A percentile compares a stretch with the other conserved stretches of the same genome.
Evolutionary conservation across 2,329 filamentous ascomycete species (phyloP).

Genomic region (Drechslera avenae): DNA sequence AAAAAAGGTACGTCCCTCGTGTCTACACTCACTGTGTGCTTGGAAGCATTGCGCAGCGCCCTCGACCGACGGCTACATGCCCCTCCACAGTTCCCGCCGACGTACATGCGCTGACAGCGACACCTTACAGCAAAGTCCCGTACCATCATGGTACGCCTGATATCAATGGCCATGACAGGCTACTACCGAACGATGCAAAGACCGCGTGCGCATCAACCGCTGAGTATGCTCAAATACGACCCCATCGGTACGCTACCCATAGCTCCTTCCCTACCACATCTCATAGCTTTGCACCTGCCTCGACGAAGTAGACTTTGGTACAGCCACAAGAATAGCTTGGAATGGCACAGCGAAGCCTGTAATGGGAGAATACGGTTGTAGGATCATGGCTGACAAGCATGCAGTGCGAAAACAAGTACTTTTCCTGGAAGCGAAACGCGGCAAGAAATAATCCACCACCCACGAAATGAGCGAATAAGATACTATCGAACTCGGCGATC

Average conservation of each 20-base stretch:
- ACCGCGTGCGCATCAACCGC: slow-evolving; percentile 77
- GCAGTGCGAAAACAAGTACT: slow-evolving; percentile 92
- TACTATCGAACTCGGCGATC: neutral
- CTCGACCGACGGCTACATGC: neutral
- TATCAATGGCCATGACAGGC: slow-evolving; percentile 98
- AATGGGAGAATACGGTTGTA: neutral
- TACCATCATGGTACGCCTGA: slow-evolving; percentile 87
- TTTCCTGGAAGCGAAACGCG: slow-evolving; percentile 91
- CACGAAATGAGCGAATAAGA: slow-evolving; percentile 3
- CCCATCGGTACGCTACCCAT: slow-evolving; percentile 73
- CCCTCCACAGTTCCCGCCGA: neutral
- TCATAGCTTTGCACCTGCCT: neutral
- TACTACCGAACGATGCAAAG: slow-evolving; percentile 93
- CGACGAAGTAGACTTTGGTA: no score
- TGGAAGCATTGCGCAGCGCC: no score
- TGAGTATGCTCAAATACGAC: slow-evolving; percentile 99
- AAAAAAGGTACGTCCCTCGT: slow-evolving; percentile 40
- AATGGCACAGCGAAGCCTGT: neutral
- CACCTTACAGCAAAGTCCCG: slow-evolving; percentile 78
- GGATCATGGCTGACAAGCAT: slow-evolving; percentile 21
- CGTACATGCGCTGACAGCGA: slow-evolving; percentile 22
- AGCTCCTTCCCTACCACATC: neutral
- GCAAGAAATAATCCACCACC: slow-evolving; percentile 54
- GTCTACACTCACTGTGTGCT: neutral
- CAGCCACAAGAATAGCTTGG: no score